Percentiles rank a stretch among this genome's conserved stretches.
Conservation (phyloP, 331 rosid species). For the Pyracantha coccinea region DNA sequence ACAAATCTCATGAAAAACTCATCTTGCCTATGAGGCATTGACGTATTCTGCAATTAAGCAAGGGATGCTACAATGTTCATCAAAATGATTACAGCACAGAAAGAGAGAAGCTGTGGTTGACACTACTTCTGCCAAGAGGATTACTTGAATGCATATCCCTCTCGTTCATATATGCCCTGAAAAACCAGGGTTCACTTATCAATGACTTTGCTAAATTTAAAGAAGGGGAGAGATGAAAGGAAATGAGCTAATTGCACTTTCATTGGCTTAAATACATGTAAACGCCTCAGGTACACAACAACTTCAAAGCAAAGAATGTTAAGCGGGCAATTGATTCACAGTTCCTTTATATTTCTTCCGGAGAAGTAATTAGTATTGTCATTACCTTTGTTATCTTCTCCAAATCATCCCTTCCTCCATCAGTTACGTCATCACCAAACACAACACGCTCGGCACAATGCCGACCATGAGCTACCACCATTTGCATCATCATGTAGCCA, state of each 20-base stretch:
- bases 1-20: neutral
- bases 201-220: neutral
- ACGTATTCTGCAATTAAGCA: neutral
- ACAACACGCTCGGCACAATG: conserved; percentile 79
- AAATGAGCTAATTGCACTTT: neutral
- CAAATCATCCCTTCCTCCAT: conserved; percentile 89
- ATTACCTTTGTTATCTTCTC: conserved; percentile 94
- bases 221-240: neutral
- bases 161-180: neutral
- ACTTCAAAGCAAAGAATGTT: neutral
- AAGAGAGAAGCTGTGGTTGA: neutral
- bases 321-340: neutral
- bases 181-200: neutral
- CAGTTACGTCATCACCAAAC: conserved; percentile 78
- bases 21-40: neutral
- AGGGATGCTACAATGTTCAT: neutral
- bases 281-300: neutral
- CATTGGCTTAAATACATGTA: neutral
- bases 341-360: neutral
- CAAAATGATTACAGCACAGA: neutral
- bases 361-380: neutral
- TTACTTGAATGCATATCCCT: neutral
- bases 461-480: conserved; percentile 98
- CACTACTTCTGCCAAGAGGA: neutral
- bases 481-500: conserved; percentile 93